Base-by-base conservation (phyloP, 2,329 filamentous ascomycete genomes). In the Leptographium procerum region DNA sequence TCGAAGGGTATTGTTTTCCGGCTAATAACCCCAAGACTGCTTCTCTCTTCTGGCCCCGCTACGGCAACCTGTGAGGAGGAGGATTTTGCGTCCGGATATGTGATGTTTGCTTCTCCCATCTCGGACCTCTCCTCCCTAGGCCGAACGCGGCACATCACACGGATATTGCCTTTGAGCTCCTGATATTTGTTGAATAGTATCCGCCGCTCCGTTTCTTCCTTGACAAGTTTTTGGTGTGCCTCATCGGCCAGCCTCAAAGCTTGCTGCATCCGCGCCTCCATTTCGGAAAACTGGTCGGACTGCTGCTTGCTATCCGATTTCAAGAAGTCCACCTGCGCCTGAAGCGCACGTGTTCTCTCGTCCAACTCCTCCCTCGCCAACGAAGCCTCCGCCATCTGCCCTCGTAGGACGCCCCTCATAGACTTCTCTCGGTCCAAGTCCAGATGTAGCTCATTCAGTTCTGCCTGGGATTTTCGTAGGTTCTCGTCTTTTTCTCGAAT, bases 141-240 rank as follows among this genome's bases (percentile, higher is more conserved):
- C 47, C 95, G 86, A 31, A 97, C 92, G 69, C 94, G 85, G 68
- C 92, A 97, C 83, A 99, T 99, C 64, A 99, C 94, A 24, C 94
- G 87, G 67, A 99, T 99, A 69, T 99, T 99, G 66, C 94, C 94
- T 71, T 96, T 96, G 60, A 99, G 82, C 68, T 99, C 94, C 70
- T 99, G 91, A 52, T 99, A 92, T 70, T 95, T 94, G 72, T 97
- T 97, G 76, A 97, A 96, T 0, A 99, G 80, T 65, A 95, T 92
- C 26, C 94, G 83, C 16, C 94, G 84, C 55, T 96, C 77, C 0
- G 89, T 94, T 72, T 99, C 94, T 69, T 97, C 94, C 66, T 87
- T 89, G 62, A 94, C 86, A 31, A 99, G 77, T 68, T 94, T 96
- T 63, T 89, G 84, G 59, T 88, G 84, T 1, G 88, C 85, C 40